Evolutionary conservation across 2,329 filamentous ascomycete genomes (phyloP).

Genomic region (Dactylellina leptospora): DNA sequence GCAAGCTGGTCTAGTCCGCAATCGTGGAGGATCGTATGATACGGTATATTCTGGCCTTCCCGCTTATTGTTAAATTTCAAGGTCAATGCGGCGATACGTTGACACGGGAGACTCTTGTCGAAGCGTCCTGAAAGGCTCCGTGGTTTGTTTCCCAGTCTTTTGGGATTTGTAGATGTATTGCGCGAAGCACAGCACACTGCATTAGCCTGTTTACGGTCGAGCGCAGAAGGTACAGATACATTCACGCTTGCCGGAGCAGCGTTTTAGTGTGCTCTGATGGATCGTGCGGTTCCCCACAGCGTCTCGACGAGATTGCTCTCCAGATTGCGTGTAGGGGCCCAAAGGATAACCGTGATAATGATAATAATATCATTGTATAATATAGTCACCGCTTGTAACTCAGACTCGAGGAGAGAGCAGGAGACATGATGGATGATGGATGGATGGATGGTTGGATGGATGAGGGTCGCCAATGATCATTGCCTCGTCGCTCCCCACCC

Average conservation of each 20-base stretch:
- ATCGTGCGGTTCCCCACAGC: slow-evolving; percentile 30
- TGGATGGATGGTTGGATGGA: too few relatives aligned
- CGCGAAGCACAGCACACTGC: slow-evolving; percentile 43
- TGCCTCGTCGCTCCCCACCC: slow-evolving; percentile 13
- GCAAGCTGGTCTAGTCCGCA: neutral
- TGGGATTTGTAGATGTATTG: slow-evolving; percentile 36
- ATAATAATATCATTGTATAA: slow-evolving; percentile 8
- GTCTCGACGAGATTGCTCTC: slow-evolving; percentile 13
- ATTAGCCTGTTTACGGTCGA: slow-evolving; percentile 10
- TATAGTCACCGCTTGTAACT: neutral
- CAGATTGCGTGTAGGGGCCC: slow-evolving; percentile 43
- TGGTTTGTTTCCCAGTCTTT: slow-evolving; percentile 8
- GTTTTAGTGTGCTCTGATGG: slow-evolving; percentile 4
- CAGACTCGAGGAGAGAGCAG: neutral
- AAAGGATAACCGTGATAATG: slow-evolving; percentile 3
- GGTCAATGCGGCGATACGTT: slow-evolving; percentile 46
- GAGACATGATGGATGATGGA: neutral
- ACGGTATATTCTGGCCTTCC: slow-evolving; percentile 6
- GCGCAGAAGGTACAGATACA: slow-evolving; percentile 30
- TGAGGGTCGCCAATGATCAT: slow-evolving; percentile 11
- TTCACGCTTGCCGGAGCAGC: neutral
- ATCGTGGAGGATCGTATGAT: slow-evolving; percentile 33
- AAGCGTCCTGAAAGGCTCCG: slow-evolving; percentile 19
- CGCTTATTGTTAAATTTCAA: slow-evolving; percentile 32
- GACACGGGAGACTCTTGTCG: slow-evolving; percentile 12